phyloP scores from a whole-genome alignment of 805 yeast genomes.

The Candida qinlingensis region DNA sequence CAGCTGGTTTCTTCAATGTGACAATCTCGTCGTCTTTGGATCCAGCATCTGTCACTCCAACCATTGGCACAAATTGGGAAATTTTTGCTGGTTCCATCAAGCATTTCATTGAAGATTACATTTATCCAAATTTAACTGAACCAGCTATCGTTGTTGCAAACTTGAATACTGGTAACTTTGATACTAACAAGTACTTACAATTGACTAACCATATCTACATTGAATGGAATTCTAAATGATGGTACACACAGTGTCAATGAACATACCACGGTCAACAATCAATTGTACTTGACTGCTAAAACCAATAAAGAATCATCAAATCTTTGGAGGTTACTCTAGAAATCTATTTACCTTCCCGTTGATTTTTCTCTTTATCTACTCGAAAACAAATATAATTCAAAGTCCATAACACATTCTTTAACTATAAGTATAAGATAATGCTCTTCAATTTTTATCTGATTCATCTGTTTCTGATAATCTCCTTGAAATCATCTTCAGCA shows the following conservation, averaged over 20 bases:
- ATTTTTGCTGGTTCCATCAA: slow-evolving; percentile 57
- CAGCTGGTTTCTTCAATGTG: slow-evolving; percentile 37
- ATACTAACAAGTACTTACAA: slow-evolving; percentile 14
- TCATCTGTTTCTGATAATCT: too few species aligned
- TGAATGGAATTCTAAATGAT: slow-evolving; percentile 4
- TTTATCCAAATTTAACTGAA: slow-evolving; percentile 7
- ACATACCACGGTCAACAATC: slow-evolving; percentile 13
- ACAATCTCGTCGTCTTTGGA: slow-evolving; percentile 27
- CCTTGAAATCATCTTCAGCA: too few species aligned
- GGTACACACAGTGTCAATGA: slow-evolving; percentile 19
- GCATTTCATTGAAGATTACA: slow-evolving; percentile 52
- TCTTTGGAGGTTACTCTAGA: too few species aligned
- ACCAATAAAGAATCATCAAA: too few species aligned
- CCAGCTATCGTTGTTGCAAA: slow-evolving; percentile 11
- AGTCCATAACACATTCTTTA: too few species aligned
- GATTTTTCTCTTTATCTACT: too few species aligned
- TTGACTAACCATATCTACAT: slow-evolving; percentile 12
- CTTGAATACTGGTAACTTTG: slow-evolving; percentile 15
- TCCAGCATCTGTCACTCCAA: slow-evolving; percentile 53
- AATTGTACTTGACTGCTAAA: slow-evolving; percentile 12
- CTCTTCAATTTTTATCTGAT: too few species aligned
- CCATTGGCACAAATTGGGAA: slow-evolving; percentile 43
- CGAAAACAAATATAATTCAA: too few species aligned
- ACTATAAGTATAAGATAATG: too few species aligned
- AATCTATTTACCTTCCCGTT: too few species aligned